Percentiles rank a stretch among this genome's conserved stretches.
These are phyloP conservation scores for Exophiala dermatitidis DNA, from an alignment of 2,329 filamentous ascomycete genomes.

Conservation along the genomic window DNA sequence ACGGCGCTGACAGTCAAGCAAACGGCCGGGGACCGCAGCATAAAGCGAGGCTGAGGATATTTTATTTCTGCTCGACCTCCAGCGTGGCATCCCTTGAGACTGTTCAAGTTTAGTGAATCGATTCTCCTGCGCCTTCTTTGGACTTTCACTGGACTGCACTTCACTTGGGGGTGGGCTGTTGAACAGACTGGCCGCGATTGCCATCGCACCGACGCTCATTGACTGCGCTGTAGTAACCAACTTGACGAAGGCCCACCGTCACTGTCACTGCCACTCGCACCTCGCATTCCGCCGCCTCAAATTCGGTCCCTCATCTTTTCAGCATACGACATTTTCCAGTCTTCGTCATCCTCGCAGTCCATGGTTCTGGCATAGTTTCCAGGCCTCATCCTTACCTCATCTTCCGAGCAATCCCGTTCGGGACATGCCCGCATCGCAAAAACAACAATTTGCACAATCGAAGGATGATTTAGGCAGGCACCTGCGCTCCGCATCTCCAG, in stretches of 20 bases:
- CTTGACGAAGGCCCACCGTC: conserved; percentile 3
- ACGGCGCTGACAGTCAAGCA: not conserved
- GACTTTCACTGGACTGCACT: not conserved
- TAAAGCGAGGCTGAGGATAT: not conserved
- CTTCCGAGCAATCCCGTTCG: conserved; percentile 29
- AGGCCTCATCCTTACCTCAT: conserved; percentile 22
- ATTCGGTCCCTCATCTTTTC: conserved; percentile 13
- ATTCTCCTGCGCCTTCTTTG: not conserved
- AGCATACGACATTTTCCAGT: conserved; percentile 2
- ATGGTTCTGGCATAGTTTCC: conserved; percentile 21
- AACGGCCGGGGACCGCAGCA: not conserved
- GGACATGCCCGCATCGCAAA: conserved; percentile 33
- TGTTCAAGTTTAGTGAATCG: too few relatives aligned
- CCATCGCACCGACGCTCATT: not conserved
- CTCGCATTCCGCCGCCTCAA: conserved; percentile 9
- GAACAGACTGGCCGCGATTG: not conserved
- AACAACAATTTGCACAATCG: conserved; percentile 24
- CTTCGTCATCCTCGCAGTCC: conserved; percentile 5
- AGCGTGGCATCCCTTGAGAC: too few relatives aligned
- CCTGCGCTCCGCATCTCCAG: conserved; percentile 45
- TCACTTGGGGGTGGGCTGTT: not conserved
- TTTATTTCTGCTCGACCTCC: not conserved
- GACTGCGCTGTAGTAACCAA: not conserved
- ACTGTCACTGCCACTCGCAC: not conserved
- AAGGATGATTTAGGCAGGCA: conserved; percentile 28